Evolutionary conservation across 768 basidiomycete species (phyloP), one percentile per base, ranked within the genome.

Genomic region (Boletus sp.): DNA sequence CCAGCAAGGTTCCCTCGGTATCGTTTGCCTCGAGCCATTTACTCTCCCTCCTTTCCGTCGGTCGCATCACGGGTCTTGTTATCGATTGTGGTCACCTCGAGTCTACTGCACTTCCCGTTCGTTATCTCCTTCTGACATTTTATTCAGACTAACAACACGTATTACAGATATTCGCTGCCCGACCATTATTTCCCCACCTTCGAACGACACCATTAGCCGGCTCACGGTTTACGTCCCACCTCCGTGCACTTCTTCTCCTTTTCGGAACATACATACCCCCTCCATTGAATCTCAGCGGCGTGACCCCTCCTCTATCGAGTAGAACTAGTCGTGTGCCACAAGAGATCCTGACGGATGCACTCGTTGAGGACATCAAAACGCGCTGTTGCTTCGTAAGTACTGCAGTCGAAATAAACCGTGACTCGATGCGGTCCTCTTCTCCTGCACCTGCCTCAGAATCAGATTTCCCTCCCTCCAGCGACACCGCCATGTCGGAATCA

Each of bases 1-100:
- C 23, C 11, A 6, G 37, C 25, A 66, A 97, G 93, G 89, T 97
- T 29, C 96, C 94, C 7, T 93, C 92, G 7, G 80, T 99, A 59
- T 96, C 93, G 2, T 99, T 98, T 71, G 88, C 90, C 1, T 87
- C 91, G 15, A 88, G 91, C 52, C 92, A 92, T 62, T 74, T 98
- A 0, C 81, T 98, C 17, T 83, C 93, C 4, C 75, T 98, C 14
- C 78, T 97, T 56, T 85, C 93, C 2, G 83, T 85, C 7, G 97
- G 97, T 11, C 78, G 91, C 54, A 88, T 94, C 60, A 95, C 94
- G 2, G 97, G 96, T 7, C 81, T 99, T 14, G 96, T 98, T 1
- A 74, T 98, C 3, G 97, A 99, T 66, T 87, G 86, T 59, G 97
- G 97, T 1, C 87, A 96, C 68, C 78, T 96, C 4, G 97, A 98